Evolutionary conservation across 805 yeast species (phyloP).

Genomic region (Blastobotrys chiropterorum): DNA sequence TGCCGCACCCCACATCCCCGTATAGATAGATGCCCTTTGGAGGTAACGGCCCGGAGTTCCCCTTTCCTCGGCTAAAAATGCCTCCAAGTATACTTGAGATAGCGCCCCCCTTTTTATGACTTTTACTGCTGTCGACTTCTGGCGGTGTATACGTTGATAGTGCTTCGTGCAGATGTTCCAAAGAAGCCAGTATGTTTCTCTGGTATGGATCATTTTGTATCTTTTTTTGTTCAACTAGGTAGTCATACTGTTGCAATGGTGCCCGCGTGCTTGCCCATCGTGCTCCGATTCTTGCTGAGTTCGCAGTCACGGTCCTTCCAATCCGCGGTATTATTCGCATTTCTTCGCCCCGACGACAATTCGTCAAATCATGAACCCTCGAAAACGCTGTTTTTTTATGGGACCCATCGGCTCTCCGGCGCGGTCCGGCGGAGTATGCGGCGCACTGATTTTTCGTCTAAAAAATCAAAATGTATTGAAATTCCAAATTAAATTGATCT

Average conservation of each 20-base stretch:
- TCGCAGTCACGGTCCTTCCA: not conserved
- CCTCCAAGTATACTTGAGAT: slow-evolving; percentile 8
- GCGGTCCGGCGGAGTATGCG: too few species aligned
- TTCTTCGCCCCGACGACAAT: not conserved
- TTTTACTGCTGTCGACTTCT: slow-evolving; percentile 40
- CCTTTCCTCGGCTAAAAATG: slow-evolving; percentile 6
- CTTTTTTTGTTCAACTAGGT: slow-evolving; percentile 25
- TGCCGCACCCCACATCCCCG: slow-evolving; percentile 98
- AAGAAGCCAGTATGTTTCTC: slow-evolving; percentile 57
- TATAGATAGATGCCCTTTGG: slow-evolving; percentile 86
- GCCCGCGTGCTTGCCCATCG: slow-evolving; percentile 4
- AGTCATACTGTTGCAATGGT: slow-evolving; percentile 32
- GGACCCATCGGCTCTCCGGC: not conserved
- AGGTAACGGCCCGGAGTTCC: slow-evolving; percentile 10
- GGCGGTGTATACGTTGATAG: slow-evolving; percentile 59
- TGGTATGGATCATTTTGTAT: slow-evolving; percentile 71
- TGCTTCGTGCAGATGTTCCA: slow-evolving; percentile 38
- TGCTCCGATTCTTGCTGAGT: not conserved
- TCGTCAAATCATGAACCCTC: too few species aligned
- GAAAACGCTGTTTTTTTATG: too few species aligned
- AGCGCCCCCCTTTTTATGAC: slow-evolving; percentile 3
- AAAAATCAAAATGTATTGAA: too few species aligned
- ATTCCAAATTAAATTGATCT: too few species aligned
- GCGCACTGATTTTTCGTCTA: too few species aligned
- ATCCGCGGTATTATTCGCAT: not conserved